Evolutionary conservation across 805 yeast genomes (phyloP), one percentile per base, ranked within the genome.

Genomic region (Saccharomycopsis sp.): DNA sequence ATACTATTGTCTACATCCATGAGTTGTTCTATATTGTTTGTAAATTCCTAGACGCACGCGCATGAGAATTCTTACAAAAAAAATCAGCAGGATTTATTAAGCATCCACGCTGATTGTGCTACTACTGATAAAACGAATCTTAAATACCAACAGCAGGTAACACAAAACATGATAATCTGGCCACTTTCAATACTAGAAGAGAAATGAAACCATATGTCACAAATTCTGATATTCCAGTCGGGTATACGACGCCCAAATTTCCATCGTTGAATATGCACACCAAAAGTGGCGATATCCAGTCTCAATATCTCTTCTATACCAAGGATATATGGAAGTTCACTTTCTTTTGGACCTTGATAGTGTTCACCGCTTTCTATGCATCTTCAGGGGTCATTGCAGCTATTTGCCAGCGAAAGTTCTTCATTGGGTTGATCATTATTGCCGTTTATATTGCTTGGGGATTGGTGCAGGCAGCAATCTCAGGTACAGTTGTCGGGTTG

Each of bases 271-370:
- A 53, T n/a, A 34, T 48, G 56, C 41, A 55, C 20, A 54, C 57
- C 44, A 46, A 23, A 16, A 50, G 53, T 14, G 51, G 51, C 14
- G 61, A 56, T 34, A 41, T n/a, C 24, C 21, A 52, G 16, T 55
- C 61, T 18, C 41, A 55, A 40, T 82, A 78, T 62, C 78, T 92
- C 2, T 92, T 89, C 71, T 80, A 82, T 64, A 72, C 84, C 1
- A 63, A 68, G 16, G 97, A 90, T 65, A 81, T 92, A 15, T 91
- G 96, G 94, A 72, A 70, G 62, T 92, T 89, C 75, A 89, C 97
- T 0, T 75, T 89, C 8, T 79, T 73, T 64, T 92, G 99, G 98
- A 78, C 87, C 14, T 64, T 92, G 52, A 84, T 91, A 7, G 72
- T 89, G 63, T 85, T 81, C 68, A 75, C 75, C 1, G 82, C 77